These are phyloP conservation scores for Fraxinus ornus DNA, from an alignment of 305 asterid genomes.

Conservation along the genomic window DNA sequence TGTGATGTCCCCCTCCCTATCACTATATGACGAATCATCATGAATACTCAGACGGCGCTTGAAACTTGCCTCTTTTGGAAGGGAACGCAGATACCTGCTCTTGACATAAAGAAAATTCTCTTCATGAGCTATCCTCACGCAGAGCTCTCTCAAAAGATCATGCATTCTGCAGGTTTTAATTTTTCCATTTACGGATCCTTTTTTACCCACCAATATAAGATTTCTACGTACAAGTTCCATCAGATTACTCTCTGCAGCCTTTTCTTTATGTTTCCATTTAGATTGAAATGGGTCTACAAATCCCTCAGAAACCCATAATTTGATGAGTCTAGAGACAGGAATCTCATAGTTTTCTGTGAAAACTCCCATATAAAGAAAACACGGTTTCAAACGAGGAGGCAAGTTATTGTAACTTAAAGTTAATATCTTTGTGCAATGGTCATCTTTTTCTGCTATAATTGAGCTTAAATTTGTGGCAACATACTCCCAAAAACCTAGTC, in stretches of 20 bases:
- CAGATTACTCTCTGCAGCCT: neutral
- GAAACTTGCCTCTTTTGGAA: neutral
- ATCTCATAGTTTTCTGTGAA: neutral
- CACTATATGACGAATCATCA: neutral
- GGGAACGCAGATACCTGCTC: neutral
- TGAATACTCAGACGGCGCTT: neutral
- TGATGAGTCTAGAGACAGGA: neutral
- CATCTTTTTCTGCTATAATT: neutral
- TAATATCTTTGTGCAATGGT: neutral
- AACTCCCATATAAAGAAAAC: neutral
- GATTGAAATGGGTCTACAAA: neutral
- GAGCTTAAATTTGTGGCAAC: neutral
- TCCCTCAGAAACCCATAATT: neutral
- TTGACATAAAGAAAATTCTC: neutral
- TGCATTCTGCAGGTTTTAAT: neutral
- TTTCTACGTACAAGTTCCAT: neutral
- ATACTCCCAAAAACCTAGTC: neutral
- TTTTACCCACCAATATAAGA: neutral
- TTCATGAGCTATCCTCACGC: neutral
- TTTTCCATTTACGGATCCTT: neutral
- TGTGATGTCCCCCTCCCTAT: neutral
- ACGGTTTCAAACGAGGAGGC: neutral
- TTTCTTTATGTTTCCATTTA: too few relatives aligned
- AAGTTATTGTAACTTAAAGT: slow-evolving; percentile 17
- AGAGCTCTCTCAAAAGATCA: neutral